Evolutionary conservation across 2,329 filamentous ascomycete genomes (phyloP), one percentile per base, ranked within the genome.

Genomic region (Phyllosticta citriasiana): DNA sequence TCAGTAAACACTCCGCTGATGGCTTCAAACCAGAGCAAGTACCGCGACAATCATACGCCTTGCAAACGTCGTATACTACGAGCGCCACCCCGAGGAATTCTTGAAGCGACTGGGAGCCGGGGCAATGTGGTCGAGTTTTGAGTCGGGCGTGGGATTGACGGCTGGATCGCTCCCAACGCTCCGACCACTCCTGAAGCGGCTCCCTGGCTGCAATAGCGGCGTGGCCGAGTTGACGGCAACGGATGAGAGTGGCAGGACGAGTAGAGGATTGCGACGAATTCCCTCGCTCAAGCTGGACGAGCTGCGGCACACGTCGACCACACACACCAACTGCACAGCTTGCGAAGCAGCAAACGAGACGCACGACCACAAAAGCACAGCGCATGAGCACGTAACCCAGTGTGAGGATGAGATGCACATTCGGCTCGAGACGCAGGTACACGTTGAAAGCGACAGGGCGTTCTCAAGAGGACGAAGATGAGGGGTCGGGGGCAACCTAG

Each of bases 141-240:
- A 80, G 63, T 77, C 78, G 35, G 79, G 77, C 9, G 78, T 77
- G 19, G 79, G 79, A 19, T 79, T 82, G 63, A 73, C 77, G 7
- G 78, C 80, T 12, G 78, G 77, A 2, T 79, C 77, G 7, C 69
- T 78, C 47, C 76, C 77, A 7, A 74, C 77, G 3, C 72, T 80
- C 1, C 77, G 78, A 0, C 78, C 78, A 1, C 67, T 80, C 7
- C 71, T 80, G 40, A 47, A 47, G 40, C 40, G 14, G 6, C 16
- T 47, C 40, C 40, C 40, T 6, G 40, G 40, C 40, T 47, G 40
- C 40, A n/a, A 16, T 6, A n/a, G 40, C n/a, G n/a, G 40, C 40
- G 40, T 47, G 12, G 40, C 16, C 6, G 40, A 47, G 7, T n/a
- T 47, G 40, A 47, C 40, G 19, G 4, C 14, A 16, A 47, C 14